Percentiles rank a stretch among this genome's conserved stretches.
phyloP scores from a whole-genome alignment of 148 eudicot genomes.

The Spergularia marina region DNA sequence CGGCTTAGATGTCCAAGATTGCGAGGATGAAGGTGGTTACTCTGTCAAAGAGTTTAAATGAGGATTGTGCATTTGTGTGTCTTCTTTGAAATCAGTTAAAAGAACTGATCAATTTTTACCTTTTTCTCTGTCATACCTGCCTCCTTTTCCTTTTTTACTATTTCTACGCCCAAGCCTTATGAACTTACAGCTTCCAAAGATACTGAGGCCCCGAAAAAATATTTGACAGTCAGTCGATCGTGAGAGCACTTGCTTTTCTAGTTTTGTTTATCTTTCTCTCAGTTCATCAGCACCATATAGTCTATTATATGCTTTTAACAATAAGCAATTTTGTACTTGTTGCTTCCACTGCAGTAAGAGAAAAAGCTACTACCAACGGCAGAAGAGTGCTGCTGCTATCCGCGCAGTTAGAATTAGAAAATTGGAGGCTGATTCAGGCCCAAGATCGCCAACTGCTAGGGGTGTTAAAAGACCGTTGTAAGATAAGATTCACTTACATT shows the following conservation, averaged over 20 bases:
- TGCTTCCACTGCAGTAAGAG: constrained; percentile 55
- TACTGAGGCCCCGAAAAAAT: neutral
- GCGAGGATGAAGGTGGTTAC: too few relatives aligned
- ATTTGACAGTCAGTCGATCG: neutral
- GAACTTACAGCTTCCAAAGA: neutral
- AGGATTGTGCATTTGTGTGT: neutral
- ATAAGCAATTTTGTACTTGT: neutral
- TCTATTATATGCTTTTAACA: neutral
- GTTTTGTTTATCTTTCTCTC: neutral
- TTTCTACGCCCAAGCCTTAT: neutral
- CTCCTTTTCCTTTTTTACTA: neutral
- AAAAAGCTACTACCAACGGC: constrained; percentile 57
- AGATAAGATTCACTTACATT: neutral
- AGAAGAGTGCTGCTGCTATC: constrained; percentile 58
- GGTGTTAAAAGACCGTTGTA: constrained; percentile 32
- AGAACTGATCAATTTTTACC: neutral
- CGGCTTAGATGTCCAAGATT: too few relatives aligned
- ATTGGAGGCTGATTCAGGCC: constrained; percentile 39
- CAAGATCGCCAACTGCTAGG: constrained; percentile 34
- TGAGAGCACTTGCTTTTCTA: neutral
- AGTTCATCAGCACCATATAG: neutral
- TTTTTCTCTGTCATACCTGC: neutral
- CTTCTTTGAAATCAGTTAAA: neutral
- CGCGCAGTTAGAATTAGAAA: constrained; percentile 53
- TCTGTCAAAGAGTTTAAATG: too few relatives aligned